Evolutionary conservation across 2,329 filamentous ascomycete species (phyloP).

Genomic region (Penicillium sp.): DNA sequence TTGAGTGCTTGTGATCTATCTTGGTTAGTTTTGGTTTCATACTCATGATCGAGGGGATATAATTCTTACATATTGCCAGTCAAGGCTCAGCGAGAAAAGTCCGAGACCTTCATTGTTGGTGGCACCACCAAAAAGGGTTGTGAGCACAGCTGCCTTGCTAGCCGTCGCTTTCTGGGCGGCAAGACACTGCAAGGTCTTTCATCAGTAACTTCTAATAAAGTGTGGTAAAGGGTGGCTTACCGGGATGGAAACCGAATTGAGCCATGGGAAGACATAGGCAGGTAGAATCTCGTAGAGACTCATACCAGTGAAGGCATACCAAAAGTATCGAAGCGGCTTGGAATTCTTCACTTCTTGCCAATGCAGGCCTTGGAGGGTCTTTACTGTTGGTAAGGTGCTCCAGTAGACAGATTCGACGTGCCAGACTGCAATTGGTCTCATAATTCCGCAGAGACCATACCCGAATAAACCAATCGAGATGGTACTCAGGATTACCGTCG

Average conservation of each 20-base stretch:
- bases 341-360: conserved; percentile 59
- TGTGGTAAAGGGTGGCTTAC: conserved; percentile 15
- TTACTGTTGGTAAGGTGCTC: conserved; percentile 60
- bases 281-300: conserved; percentile 60
- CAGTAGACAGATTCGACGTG: conserved; percentile 65
- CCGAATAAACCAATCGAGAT: conserved; percentile 64
- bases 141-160: conserved; percentile 52
- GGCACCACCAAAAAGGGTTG: conserved; percentile 59
- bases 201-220: not conserved
- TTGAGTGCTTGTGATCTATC: conserved; percentile 60
- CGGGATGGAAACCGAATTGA: conserved; percentile 62
- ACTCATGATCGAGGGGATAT: not conserved
- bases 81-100: conserved; percentile 57
- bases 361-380: conserved; percentile 61
- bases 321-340: conserved; percentile 60
- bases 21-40: not conserved
- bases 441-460: conserved; percentile 60
- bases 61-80: conserved; percentile 55
- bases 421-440: conserved; percentile 62
- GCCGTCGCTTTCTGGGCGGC: conserved; percentile 60
- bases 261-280: conserved; percentile 62
- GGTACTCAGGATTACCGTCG: conserved; percentile 57
- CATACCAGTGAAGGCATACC: conserved; percentile 59
- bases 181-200: conserved; percentile 45
- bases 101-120: conserved; percentile 61